phyloP scores from a whole-genome alignment of 257 asterid species.

The Solanum neorickii region DNA sequence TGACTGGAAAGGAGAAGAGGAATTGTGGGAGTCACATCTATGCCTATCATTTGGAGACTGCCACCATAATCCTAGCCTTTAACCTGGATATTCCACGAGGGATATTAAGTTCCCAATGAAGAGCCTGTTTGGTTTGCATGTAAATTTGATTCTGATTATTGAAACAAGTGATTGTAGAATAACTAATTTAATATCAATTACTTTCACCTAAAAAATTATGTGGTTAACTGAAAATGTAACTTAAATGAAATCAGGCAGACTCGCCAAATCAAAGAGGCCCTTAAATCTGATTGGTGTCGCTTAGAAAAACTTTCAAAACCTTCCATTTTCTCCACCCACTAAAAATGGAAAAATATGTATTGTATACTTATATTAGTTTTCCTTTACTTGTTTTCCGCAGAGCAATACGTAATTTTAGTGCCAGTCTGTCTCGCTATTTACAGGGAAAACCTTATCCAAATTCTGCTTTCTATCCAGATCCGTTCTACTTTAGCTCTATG shows the following conservation, averaged over 20 bases:
- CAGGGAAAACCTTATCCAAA: not conserved
- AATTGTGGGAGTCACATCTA: not conserved
- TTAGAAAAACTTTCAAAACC: not conserved
- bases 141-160: not conserved
- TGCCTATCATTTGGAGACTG: not conserved
- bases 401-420: not conserved
- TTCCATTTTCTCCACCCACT: not conserved
- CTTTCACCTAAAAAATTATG: not conserved
- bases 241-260: not conserved
- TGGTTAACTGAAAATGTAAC: not conserved
- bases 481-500: not conserved
- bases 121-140: not conserved
- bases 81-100: not conserved
- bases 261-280: not conserved
- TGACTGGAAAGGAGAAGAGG: not conserved
- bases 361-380: not conserved
- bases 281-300: not conserved
- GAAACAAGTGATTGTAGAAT: not conserved
- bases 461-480: not conserved
- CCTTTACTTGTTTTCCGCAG: not conserved
- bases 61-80: not conserved
- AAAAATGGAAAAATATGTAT: not conserved
- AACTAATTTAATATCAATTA: not conserved
- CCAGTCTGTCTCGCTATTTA: not conserved
- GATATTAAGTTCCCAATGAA: not conserved